phyloP scores from a whole-genome alignment of 345 rosid species.

The Pseudoturritis turrita region DNA sequence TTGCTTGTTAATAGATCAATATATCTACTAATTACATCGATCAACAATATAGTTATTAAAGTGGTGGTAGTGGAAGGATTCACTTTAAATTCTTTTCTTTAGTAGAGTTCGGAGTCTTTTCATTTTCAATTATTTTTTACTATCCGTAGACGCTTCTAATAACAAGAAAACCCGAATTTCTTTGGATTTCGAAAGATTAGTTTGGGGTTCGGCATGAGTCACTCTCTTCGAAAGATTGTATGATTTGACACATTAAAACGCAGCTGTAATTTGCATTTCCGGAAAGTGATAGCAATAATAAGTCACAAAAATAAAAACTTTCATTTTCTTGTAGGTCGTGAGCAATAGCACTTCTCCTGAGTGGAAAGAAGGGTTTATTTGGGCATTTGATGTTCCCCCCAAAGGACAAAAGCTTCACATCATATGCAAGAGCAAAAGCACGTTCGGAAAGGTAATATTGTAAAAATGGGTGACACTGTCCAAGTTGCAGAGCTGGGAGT shows the following conservation, averaged over 20 bases:
- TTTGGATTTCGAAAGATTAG: too few relatives aligned
- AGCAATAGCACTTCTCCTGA: conserved; percentile 66
- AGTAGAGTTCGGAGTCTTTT: too few relatives aligned
- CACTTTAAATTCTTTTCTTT: too few relatives aligned
- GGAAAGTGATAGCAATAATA: conserved; percentile 10
- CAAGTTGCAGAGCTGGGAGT: background rate
- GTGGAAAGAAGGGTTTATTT: conserved; percentile 84
- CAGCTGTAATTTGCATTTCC: conserved; percentile 25
- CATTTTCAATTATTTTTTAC: too few relatives aligned
- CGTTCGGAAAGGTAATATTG: conserved; percentile 73
- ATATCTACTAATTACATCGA: too few relatives aligned
- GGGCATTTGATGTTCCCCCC: conserved; percentile 93
- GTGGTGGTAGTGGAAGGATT: too few relatives aligned
- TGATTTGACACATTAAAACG: conserved; percentile 19
- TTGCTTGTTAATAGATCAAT: too few relatives aligned
- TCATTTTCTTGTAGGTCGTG: conserved; percentile 47
- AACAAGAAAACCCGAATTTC: too few relatives aligned
- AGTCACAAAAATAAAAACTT: background rate
- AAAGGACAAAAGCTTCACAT: conserved; percentile 93
- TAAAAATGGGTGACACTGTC: background rate
- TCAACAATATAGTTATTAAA: too few relatives aligned
- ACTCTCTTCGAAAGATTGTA: conserved; percentile 18
- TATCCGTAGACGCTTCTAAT: too few relatives aligned
- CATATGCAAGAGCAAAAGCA: conserved; percentile 85
- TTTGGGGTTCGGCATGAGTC: too few relatives aligned